Percentiles rank a stretch among this genome's conserved stretches.
Evolutionary conservation across 2,329 filamentous ascomycete species (phyloP).

Genomic region (Hirsutella minnesotensis): DNA sequence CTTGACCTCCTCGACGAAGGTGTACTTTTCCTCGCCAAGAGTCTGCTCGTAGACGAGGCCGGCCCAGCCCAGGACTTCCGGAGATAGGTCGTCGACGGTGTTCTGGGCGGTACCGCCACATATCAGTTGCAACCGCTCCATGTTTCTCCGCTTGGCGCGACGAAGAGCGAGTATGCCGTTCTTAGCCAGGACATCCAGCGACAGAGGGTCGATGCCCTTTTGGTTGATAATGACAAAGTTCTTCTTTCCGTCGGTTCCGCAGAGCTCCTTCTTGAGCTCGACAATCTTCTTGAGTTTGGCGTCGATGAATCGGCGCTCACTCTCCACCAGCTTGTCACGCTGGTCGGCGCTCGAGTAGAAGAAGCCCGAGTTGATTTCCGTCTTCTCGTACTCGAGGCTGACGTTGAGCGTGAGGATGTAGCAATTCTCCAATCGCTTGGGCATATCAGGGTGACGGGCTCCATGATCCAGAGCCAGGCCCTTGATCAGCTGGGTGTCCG

Average conservation of each 20-base stretch:
- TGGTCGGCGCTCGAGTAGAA: conserved; percentile 97
- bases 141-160: conserved; percentile 94
- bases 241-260: conserved; percentile 85
- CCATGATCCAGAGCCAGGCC: conserved; percentile 91
- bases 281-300: conserved; percentile 96
- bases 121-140: conserved; percentile 93
- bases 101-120: conserved; percentile 89
- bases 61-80: conserved; percentile 88
- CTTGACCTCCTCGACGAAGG: conserved; percentile 97
- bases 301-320: conserved; percentile 89
- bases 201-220: conserved; percentile 96
- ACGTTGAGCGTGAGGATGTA: conserved; percentile 93
- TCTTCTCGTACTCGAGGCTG: conserved; percentile 96
- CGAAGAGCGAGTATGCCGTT: conserved; percentile 93
- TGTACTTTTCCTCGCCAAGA: conserved; percentile 97
- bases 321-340: conserved; percentile 95
- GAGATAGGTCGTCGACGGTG: conserved; percentile 84
- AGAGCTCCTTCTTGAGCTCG: conserved; percentile 94
- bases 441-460: conserved; percentile 95
- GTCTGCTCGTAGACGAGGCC: conserved; percentile 95
- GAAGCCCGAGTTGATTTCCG: conserved; percentile 97
- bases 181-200: conserved; percentile 91
- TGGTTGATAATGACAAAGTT: conserved; percentile 98
- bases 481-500: conserved; percentile 90
- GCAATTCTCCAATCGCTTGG: conserved; percentile 89